Conservation (phyloP, 768 basidiomycete species). For the Tubosaeta sp. region DNA sequence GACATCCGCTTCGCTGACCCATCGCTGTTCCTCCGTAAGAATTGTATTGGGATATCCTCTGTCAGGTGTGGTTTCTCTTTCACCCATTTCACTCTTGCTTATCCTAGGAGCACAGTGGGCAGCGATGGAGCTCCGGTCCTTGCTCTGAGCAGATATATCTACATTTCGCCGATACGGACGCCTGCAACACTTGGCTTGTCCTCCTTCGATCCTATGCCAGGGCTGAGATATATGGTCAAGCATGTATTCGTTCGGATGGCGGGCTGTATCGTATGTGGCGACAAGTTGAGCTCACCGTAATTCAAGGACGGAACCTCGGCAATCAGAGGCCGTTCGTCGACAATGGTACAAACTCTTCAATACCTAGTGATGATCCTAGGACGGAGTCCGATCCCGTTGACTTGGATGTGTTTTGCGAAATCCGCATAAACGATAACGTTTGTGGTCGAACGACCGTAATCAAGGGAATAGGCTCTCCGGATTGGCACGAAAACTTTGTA, state of each 20-base stretch:
- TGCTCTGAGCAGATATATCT: constrained; percentile 69
- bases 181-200: constrained; percentile 70
- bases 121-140: constrained; percentile 51
- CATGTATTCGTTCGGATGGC: constrained; percentile 52
- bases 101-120: constrained; percentile 39
- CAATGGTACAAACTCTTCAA: constrained; percentile 20
- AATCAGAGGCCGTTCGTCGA: constrained; percentile 36
- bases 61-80: constrained; percentile 41
- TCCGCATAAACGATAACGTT: constrained; percentile 62
- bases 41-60: constrained; percentile 70
- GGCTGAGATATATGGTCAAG: constrained; percentile 72
- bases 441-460: constrained; percentile 74
- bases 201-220: constrained; percentile 77
- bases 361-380: constrained; percentile 31
- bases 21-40: constrained; percentile 72
- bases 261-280: constrained; percentile 88
- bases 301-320: constrained; percentile 73
- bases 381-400: constrained; percentile 53
- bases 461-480: constrained; percentile 58
- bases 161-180: constrained; percentile 61
- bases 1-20: constrained; percentile 75
- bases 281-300: constrained; percentile 67
- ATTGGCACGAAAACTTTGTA: constrained; percentile 80
- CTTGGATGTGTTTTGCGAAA: constrained; percentile 72
- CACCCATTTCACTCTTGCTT: constrained; percentile 6